Base-by-base conservation (phyloP, 116 monocot genomes). In the Phalaenopsis hybrid region DNA sequence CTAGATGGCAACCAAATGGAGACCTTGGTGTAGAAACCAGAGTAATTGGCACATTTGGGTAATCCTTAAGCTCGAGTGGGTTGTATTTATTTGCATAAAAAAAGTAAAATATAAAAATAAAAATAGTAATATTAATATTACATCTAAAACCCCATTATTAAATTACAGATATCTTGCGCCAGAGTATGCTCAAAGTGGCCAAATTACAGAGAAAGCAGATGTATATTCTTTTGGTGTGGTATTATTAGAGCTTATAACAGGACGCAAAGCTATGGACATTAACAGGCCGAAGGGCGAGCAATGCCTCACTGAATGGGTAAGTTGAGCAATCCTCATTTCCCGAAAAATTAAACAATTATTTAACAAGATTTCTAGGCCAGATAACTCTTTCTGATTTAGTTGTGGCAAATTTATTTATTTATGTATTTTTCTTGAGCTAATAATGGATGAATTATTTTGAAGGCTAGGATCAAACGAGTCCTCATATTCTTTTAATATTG, bases 1-100 rank as follows among this genome's bases (percentile, higher is more conserved):
- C 96, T 44, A 86, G 93, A 82, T 96, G 93, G 93, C 93, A 96
- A 49, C 92, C 96, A 55, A 89, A 96, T 85, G 96, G 93, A 15
- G 92, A 96, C 79, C 75, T 87, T 34, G 91, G 89, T 43, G 93
- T 90, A 41, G 89, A 96, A 81, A 96, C 96, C 18, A 82, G 96
- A 82, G 90, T 96, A n/a, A 87, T 96, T 69, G 96, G 96, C 48
- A 96, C 96, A 37, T 90, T 93, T 80, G 96, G 96, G 96, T 96
- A 90, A 33, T 25, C 13, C 10, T 78, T 55, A n/a, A 57, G 15
- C 8, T 79, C 23, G 13, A 78, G 18, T 78, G 28, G 4, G 3
- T 75, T 44, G 15, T 75, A 31, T 78, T 69, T 49, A 41, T 17
- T 51, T 44, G 41, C 8, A 12, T 23, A 28, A 68, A 68, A 68